These are phyloP conservation scores for Flaveria floridana DNA, from an alignment of 140 eudicot species.

Conservation along the genomic window DNA sequence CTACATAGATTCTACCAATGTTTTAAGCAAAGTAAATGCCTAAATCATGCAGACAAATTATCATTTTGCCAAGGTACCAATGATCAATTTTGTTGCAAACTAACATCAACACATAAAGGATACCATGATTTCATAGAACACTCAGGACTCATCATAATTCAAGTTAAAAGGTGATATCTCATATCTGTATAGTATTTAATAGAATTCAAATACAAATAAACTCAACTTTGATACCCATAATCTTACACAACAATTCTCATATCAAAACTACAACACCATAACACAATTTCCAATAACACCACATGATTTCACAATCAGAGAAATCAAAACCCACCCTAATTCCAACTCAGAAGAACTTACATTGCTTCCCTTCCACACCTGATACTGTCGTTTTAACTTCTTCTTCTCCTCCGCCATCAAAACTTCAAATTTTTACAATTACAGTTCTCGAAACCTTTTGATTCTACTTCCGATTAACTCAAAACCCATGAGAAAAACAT, in stretches of 20 bases:
- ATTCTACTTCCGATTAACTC: slow-evolving; percentile 18
- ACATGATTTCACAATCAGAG: too few relatives aligned
- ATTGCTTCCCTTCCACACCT: slow-evolving; percentile 94
- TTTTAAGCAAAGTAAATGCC: neutral
- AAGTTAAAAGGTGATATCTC: slow-evolving; percentile 2
- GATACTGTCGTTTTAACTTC: slow-evolving; percentile 55
- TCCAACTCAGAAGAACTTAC: slow-evolving; percentile 47
- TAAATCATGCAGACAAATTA: neutral
- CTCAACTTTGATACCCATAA: neutral
- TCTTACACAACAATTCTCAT: too few relatives aligned
- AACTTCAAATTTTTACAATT: neutral
- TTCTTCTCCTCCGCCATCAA: slow-evolving; percentile 53
- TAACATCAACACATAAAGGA: neutral
- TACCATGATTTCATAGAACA: neutral
- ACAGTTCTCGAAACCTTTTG: neutral
- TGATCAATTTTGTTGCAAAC: neutral
- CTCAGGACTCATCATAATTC: neutral
- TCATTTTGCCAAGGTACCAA: neutral
- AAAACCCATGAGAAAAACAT: slow-evolving; percentile 28
- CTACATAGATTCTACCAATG: neutral
- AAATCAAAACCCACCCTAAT: neutral
- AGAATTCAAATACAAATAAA: neutral
- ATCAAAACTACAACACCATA: too few relatives aligned
- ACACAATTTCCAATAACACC: neutral
- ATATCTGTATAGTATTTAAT: too few relatives aligned